These are phyloP conservation scores for Adiantum capillusveneris DNA, from an alignment of 75 land plant species.

Conservation along the genomic window DNA sequence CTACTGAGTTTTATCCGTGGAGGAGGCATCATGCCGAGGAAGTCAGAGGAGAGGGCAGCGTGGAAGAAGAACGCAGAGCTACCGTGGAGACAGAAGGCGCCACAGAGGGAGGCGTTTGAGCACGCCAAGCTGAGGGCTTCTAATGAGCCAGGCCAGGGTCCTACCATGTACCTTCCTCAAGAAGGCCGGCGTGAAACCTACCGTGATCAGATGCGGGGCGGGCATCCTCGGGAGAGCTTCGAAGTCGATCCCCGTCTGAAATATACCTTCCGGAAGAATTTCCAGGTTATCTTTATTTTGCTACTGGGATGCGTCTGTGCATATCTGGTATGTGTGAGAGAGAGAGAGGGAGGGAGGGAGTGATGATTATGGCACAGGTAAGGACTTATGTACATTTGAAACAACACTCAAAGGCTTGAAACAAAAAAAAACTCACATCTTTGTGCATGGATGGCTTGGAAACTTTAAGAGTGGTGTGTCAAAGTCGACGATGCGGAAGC, in stretches of 20 bases:
- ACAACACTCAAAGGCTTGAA: too few species aligned
- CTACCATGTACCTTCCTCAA: constrained; percentile 72
- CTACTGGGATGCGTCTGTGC: too few species aligned
- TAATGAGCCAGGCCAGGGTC: constrained; percentile 44
- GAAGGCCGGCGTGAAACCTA: constrained; percentile 13
- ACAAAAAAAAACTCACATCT: too few species aligned
- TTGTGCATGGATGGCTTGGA: too few species aligned
- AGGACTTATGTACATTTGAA: too few species aligned
- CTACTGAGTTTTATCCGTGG: too few species aligned
- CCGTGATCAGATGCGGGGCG: constrained; percentile 7
- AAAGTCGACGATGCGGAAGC: too few species aligned
- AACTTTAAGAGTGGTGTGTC: too few species aligned
- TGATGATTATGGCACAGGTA: neutral
- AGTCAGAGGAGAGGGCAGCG: too few species aligned
- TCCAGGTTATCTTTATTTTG: constrained; percentile 33
- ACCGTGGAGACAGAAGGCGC: constrained; percentile 60
- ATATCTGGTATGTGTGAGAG: too few species aligned
- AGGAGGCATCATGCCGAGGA: too few species aligned
- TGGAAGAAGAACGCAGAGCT: constrained; percentile 6
- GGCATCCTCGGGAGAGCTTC: constrained; percentile 15
- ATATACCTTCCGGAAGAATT: constrained; percentile 77
- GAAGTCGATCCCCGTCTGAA: constrained; percentile 70
- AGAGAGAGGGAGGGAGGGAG: too few species aligned
- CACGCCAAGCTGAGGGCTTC: constrained; percentile 60
- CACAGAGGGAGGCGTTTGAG: constrained; percentile 30